Evolutionary conservation across 1,139 yeast species (phyloP).

Genomic region (Yamadazyma triangularis): DNA sequence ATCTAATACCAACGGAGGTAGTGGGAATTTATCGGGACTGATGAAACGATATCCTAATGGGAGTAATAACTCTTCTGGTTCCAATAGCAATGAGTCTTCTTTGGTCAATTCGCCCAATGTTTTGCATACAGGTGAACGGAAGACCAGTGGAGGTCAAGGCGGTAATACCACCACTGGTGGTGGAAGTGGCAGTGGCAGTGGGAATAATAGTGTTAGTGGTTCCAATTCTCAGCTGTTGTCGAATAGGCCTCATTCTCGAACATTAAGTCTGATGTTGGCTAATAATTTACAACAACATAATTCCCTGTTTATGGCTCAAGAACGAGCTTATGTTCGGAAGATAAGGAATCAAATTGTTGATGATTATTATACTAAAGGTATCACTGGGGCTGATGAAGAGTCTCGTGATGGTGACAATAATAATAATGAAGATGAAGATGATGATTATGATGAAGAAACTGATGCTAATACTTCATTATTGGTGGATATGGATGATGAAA

Average conservation of each 20-base stretch:
- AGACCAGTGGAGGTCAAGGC: not conserved
- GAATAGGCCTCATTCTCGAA: slow-evolving; percentile 8
- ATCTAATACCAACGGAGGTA: not conserved
- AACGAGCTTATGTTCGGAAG: slow-evolving; percentile 61
- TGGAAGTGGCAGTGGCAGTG: no score
- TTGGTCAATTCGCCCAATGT: slow-evolving; percentile 9
- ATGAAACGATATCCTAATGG: slow-evolving; percentile 3
- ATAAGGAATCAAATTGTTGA: slow-evolving; percentile 61
- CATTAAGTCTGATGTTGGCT: slow-evolving; percentile 13
- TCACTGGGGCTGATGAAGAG: slow-evolving; percentile 35
- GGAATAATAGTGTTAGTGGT: no score
- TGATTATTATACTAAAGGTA: slow-evolving; percentile 67
- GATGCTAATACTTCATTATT: slow-evolving; percentile 33
- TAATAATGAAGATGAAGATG: slow-evolving; percentile 26
- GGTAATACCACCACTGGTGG: not conserved
- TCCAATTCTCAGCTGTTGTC: not conserved
- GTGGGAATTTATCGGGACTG: not conserved
- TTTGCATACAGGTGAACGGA: slow-evolving; percentile 1
- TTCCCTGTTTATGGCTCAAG: slow-evolving; percentile 56
- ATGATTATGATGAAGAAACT: slow-evolving; percentile 21
- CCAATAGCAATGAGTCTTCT: slow-evolving; percentile 8
- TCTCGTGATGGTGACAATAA: slow-evolving; percentile 21
- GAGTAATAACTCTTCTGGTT: slow-evolving; percentile 7
- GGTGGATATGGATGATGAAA: slow-evolving; percentile 41
- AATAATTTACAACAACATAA: slow-evolving; percentile 19